Evolutionary conservation across 306 rosid genomes (phyloP).

Genomic region (Carpinus fangiana): DNA sequence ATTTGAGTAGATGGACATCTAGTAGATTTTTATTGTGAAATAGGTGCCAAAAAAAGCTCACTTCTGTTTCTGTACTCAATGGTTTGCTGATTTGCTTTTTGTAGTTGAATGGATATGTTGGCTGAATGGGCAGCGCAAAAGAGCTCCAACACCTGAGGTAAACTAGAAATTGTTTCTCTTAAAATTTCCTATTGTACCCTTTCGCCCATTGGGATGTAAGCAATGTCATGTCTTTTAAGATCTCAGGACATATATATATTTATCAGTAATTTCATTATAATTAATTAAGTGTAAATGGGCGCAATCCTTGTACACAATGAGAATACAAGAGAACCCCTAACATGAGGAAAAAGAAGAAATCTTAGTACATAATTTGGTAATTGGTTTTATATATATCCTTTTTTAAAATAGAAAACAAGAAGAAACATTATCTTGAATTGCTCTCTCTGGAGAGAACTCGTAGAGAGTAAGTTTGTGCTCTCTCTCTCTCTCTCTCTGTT

Average conservation of each 20-base stretch:
- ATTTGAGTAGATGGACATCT: not conserved
- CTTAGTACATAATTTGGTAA: not conserved
- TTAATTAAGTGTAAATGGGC: no score
- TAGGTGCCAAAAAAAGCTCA: slow-evolving; percentile 11
- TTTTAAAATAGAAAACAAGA: not conserved
- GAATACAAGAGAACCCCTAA: no score
- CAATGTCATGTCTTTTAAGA: slow-evolving; percentile 4
- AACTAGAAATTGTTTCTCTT: slow-evolving; percentile 8
- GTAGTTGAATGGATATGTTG: slow-evolving; percentile 99
- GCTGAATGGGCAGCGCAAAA: slow-evolving; percentile 96
- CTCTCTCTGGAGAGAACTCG: slow-evolving; percentile 9
- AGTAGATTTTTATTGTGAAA: slow-evolving; percentile 2
- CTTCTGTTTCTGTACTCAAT: slow-evolving; percentile 23
- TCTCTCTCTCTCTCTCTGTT: no score
- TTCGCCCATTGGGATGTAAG: not conserved
- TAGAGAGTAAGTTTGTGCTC: slow-evolving; percentile 3
- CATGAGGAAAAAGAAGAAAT: no score
- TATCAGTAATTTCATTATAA: no score
- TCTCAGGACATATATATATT: not conserved
- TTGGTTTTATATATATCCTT: not conserved
- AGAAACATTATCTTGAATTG: not conserved
- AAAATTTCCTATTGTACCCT: not conserved
- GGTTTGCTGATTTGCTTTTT: slow-evolving; percentile 36
- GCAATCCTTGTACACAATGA: no score
- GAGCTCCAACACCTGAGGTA: slow-evolving; percentile 92